Evolutionary conservation across 2,329 filamentous ascomycete species (phyloP), one percentile per base, ranked within the genome.

Genomic region (Diaporthe sp.): DNA sequence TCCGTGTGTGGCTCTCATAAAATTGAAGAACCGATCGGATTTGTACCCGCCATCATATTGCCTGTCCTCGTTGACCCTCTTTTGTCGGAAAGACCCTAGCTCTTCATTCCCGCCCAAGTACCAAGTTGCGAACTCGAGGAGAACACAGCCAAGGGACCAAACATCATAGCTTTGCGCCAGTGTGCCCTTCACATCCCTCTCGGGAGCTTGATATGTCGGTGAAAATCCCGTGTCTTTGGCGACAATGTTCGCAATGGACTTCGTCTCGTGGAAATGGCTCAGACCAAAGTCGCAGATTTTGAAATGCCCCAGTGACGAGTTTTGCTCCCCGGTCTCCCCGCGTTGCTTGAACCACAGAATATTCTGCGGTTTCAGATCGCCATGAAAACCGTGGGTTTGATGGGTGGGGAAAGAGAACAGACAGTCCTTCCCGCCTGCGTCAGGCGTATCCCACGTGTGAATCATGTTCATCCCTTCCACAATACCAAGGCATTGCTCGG

Each of bases 281-380:
- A 71, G 2, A 0, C 67, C 67, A 1, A 71, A 57, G 31, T 71
- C 67, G 5, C 37, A 71, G 3, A 71, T 71, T 1, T 71, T 71
- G 67, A 71, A 71, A 34, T 71, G 49, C 2, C 47, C 49, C 20
- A 53, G 8, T 6, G 34, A 10, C 2, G 31, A 58, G 31, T 2
- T 12, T 37, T 42, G 15, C 25, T 9, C n/a, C n/a, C n/a, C n/a
- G n/a, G n/a, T n/a, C n/a, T n/a, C n/a, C n/a, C n/a, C n/a, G n/a
- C n/a, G n/a, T n/a, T n/a, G n/a, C 13, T 58, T 28, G 49, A 71
- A 71, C 47, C 51, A 55, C 20, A 71, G 15, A 13, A 71, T 71
- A 17, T 71, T 71, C 20, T 71, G 22, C 15, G 67, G 67, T 22
- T 55, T 71, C 20, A 71, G 47, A 15, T 71, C 67, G 1, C 67